Percentiles rank a stretch among this genome's conserved stretches.
phyloP scores from a whole-genome alignment of 2,329 filamentous ascomycete genomes.

The Apiospora phragmitis region DNA sequence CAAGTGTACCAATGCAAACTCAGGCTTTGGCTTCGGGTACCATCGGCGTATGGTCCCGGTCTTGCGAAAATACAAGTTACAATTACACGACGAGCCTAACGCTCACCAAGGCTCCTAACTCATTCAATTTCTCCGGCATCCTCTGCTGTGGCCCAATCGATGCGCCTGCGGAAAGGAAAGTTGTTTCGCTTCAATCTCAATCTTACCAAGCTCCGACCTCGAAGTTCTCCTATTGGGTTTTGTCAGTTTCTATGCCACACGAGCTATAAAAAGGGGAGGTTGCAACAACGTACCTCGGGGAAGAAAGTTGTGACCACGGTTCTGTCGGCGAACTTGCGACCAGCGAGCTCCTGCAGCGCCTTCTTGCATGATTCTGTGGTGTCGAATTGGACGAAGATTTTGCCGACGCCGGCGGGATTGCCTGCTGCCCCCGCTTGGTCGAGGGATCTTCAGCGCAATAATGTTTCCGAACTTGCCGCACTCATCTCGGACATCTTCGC shows the following conservation, averaged over 20 bases:
- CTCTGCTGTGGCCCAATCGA: background rate
- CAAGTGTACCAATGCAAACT: background rate
- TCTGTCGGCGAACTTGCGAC: conserved; percentile 92
- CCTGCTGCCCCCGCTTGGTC: conserved; percentile 79
- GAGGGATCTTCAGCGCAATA: conserved; percentile 87
- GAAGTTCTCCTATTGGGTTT: conserved; percentile 76
- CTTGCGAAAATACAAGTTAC: conserved; percentile 2
- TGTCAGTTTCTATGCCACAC: conserved; percentile 31
- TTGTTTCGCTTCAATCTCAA: background rate
- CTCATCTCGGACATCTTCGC: conserved; percentile 90
- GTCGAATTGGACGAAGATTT: conserved; percentile 97
- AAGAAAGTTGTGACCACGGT: conserved; percentile 98
- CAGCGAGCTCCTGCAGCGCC: conserved; percentile 85
- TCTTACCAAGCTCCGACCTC: conserved; percentile 84
- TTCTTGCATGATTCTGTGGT: conserved; percentile 74
- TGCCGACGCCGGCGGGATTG: conserved; percentile 87
- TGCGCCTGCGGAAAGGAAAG: background rate
- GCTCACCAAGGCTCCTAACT: background rate
- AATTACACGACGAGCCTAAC: conserved; percentile 1
- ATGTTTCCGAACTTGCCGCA: conserved; percentile 88
- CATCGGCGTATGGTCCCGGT: background rate
- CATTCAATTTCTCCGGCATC: background rate
- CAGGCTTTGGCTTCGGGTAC: background rate
- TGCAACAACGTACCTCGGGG: conserved; percentile 68
- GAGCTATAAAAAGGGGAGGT: conserved; percentile 6